Evolutionary conservation across 2,329 filamentous ascomycete genomes (phyloP).

Genomic region (Fusarium lyarnte): DNA sequence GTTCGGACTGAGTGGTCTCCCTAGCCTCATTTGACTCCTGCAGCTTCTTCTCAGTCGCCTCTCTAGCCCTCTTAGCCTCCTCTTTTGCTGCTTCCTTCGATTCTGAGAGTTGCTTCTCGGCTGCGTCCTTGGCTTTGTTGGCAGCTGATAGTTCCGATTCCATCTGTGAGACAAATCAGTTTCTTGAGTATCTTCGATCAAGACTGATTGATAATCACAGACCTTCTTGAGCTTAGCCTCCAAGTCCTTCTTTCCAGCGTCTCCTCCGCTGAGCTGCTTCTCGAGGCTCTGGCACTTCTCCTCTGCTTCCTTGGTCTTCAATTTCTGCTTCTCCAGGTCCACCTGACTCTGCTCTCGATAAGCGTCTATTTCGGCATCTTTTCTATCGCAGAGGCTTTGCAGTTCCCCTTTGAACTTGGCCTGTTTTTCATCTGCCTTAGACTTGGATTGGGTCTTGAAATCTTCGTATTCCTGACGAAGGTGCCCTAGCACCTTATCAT

Average conservation of each 20-base stretch:
- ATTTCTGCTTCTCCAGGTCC: slow-evolving; percentile 37
- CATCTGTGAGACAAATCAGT: slow-evolving; percentile 40
- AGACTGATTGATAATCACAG: slow-evolving; percentile 10
- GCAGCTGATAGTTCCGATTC: slow-evolving; percentile 53
- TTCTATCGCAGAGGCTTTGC: slow-evolving; percentile 10
- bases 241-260: slow-evolving; percentile 30
- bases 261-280: slow-evolving; percentile 39
- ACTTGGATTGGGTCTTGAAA: slow-evolving; percentile 27
- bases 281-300: slow-evolving; percentile 41
- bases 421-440: slow-evolving; percentile 22
- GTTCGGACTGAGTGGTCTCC: slow-evolving; percentile 72
- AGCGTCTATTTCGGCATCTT: slow-evolving; percentile 41
- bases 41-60: slow-evolving; percentile 53
- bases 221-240: slow-evolving; percentile 42
- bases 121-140: slow-evolving; percentile 69
- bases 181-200: slow-evolving; percentile 41
- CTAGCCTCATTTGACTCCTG: slow-evolving; percentile 67
- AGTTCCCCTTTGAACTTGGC: slow-evolving; percentile 10
- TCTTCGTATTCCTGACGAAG: slow-evolving; percentile 35
- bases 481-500: slow-evolving; percentile 7
- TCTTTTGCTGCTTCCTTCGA: slow-evolving; percentile 64
- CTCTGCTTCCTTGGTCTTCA: slow-evolving; percentile 41
- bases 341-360: slow-evolving; percentile 20
- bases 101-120: slow-evolving; percentile 44
- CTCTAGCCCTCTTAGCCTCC: slow-evolving; percentile 68